Evolutionary conservation across 2,329 filamentous ascomycete genomes (phyloP), one percentile per base, ranked within the genome.

Genomic region (Microcyclosporella mali): DNA sequence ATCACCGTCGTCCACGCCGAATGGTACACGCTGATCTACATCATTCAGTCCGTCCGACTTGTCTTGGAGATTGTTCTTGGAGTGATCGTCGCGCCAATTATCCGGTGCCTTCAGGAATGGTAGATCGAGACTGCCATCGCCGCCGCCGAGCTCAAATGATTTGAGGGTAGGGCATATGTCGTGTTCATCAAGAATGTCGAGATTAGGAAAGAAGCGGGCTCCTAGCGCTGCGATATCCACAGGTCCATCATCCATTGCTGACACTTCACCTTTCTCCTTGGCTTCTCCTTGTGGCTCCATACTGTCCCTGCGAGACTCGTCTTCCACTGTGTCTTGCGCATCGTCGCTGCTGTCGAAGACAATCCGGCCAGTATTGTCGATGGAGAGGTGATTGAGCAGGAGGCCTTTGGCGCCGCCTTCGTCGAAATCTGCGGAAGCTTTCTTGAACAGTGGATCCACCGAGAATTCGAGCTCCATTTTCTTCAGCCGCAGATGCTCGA

Each of bases 291-390:
- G 46, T 60, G 70, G 65, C 29, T 63, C 59, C 60, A 65, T 61
- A 37, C 62, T 65, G 34, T 65, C 62, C 15, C 61, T 49, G 41
- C 62, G 42, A 6, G 51, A 51, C 9, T 60, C 61, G 11, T 60
- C 61, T n/a, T 42, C 37, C 6, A 66, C 68, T 12, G 72, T 71
- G 43, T 81, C 77, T 44, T 75, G 71, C 12, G 72, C 71, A 63
- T 97, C 92, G 63, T 98, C 90, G 60, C 89, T 97, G 70, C 90
- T 97, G 68, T 98, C 92, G 61, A 98, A 98, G 4, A 98, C 89
- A 49, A 98, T 98, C 28, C 90, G 80, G 32, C 92, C 92, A 51
- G 88, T 81, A 2, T 80, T 79, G 65, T 98, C 92, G 52, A 98
- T 95, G 60, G 90, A 87, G n/a, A 98, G 74, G 66, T 98, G 90